Conservation (phyloP, 345 rosid genomes). For the Syzygium jambos region DNA sequence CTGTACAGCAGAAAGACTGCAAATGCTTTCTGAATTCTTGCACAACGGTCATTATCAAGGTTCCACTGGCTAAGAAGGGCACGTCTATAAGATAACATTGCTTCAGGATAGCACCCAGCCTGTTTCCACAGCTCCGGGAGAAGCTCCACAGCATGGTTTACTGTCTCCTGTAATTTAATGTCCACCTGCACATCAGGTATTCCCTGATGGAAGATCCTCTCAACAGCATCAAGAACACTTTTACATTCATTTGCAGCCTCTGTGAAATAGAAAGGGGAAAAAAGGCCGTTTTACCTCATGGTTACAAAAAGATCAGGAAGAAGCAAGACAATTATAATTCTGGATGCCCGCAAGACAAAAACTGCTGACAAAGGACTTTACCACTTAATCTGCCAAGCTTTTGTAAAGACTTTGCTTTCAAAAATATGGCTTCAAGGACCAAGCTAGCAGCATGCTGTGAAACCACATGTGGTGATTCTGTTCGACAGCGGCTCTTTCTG, state of each 20-base stretch:
- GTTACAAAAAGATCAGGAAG: not conserved
- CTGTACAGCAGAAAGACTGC: conserved; percentile 78
- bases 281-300: not conserved
- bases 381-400: conserved; percentile 77
- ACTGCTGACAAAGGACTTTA: conserved; percentile 4
- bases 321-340: not conserved
- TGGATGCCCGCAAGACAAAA: not conserved
- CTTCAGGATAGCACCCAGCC: conserved; percentile 60
- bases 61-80: conserved; percentile 88
- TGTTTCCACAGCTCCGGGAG: conserved; percentile 85
- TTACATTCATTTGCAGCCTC: conserved; percentile 85
- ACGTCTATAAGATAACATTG: conserved; percentile 69
- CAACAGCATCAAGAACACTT: conserved; percentile 84
- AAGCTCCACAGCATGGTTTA: conserved; percentile 85
- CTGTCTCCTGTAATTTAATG: conserved; percentile 59
- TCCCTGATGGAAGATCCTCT: conserved; percentile 74
- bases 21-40: conserved; percentile 79
- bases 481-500: conserved; percentile 42
- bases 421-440: conserved; percentile 81
- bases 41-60: conserved; percentile 63
- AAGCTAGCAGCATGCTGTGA: conserved; percentile 84
- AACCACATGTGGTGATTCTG: conserved; percentile 29
- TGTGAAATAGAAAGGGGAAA: conserved; percentile 16
- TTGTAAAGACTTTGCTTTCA: conserved; percentile 90
- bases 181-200: conserved; percentile 82